These are phyloP conservation scores for Astragalus membranaceus DNA, from an alignment of 306 rosid species.

Conservation along the genomic window DNA sequence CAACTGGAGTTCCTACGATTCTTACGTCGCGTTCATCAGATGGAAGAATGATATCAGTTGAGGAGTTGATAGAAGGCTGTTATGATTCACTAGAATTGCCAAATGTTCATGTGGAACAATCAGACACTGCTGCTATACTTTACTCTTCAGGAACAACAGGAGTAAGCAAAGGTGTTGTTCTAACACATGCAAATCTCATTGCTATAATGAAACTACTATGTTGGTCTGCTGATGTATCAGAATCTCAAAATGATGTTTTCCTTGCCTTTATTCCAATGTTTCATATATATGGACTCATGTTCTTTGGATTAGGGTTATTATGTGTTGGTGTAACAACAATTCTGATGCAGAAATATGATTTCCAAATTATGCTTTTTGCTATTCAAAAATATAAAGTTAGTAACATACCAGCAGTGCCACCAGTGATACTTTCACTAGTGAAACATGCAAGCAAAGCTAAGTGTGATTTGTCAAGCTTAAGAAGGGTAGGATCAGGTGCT, in stretches of 20 bases:
- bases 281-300: conserved; percentile 70
- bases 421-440: conserved; percentile 69
- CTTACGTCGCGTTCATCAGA: conserved; percentile 32
- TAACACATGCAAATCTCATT: conserved; percentile 70
- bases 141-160: conserved; percentile 94
- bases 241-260: conserved; percentile 50
- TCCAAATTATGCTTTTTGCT: conserved; percentile 50
- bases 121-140: conserved; percentile 76
- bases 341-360: conserved; percentile 58
- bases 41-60: conserved; percentile 33
- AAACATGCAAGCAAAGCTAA: conserved; percentile 40
- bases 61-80: conserved; percentile 65
- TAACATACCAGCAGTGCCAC: conserved; percentile 78
- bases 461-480: conserved; percentile 48
- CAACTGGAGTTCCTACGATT: conserved; percentile 57
- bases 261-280: conserved; percentile 88
- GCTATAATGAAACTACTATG: conserved; percentile 34
- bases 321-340: conserved; percentile 50
- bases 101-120: conserved; percentile 32
- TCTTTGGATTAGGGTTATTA: conserved; percentile 65
- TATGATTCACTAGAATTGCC: conserved; percentile 34
- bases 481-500: conserved; percentile 70
- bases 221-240: conserved; percentile 47
- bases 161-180: conserved; percentile 74
- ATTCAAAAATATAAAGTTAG: conserved; percentile 49